Conservation (phyloP, 768 basidiomycete genomes). For the Boletellus emodensis region DNA sequence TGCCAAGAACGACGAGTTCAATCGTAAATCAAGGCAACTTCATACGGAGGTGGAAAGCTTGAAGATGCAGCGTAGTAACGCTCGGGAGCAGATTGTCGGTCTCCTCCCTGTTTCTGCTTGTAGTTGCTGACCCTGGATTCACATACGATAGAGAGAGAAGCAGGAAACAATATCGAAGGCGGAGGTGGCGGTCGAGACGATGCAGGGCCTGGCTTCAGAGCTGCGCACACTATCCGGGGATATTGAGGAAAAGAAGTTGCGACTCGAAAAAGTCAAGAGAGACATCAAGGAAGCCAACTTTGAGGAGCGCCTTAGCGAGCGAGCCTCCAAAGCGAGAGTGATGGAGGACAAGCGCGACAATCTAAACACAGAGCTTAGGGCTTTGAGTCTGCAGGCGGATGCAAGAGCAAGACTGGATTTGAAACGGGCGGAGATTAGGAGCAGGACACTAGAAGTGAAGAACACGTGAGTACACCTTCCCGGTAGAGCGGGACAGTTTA, state of each 20-base stretch:
- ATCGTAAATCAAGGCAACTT: constrained; percentile 52
- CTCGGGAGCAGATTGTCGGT: constrained; percentile 59
- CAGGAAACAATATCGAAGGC: constrained; percentile 48
- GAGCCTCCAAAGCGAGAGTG: constrained; percentile 46
- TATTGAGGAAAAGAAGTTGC: constrained; percentile 63
- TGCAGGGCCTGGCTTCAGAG: constrained; percentile 50
- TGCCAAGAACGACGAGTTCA: constrained; percentile 61
- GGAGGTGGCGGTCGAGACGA: constrained; percentile 55
- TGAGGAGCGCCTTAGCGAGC: constrained; percentile 58
- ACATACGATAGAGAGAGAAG: constrained; percentile 39
- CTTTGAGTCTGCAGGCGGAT: constrained; percentile 75
- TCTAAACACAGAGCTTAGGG: constrained; percentile 66
- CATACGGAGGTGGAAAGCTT: constrained; percentile 51
- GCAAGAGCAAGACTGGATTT: constrained; percentile 74
- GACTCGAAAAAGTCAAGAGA: constrained; percentile 55
- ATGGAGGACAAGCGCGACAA: constrained; percentile 69
- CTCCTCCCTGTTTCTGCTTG: not conserved
- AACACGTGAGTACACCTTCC: constrained; percentile 50
- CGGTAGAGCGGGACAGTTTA: not conserved
- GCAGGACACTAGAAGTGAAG: constrained; percentile 61
- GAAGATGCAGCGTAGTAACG: constrained; percentile 48
- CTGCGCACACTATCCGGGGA: constrained; percentile 54
- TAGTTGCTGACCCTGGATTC: not conserved
- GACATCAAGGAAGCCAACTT: constrained; percentile 60
- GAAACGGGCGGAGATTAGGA: constrained; percentile 63